These are phyloP conservation scores for Aureobasidium musti DNA, from an alignment of 2,329 filamentous ascomycete genomes.

Conservation along the genomic window DNA sequence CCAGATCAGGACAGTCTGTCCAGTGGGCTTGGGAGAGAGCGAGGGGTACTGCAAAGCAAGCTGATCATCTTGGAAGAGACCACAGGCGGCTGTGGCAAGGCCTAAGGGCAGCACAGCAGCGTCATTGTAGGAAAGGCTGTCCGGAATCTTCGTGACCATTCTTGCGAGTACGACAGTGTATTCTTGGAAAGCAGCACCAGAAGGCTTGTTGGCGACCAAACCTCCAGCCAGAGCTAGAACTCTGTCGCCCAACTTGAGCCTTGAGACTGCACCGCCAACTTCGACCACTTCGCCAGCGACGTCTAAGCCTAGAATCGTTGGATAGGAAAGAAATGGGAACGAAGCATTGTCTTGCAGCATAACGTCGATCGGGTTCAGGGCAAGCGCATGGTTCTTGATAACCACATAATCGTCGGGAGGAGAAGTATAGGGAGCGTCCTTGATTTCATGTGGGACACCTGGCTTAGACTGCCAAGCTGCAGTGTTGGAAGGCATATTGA, in stretches of 20 bases:
- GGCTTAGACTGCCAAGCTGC: conserved; percentile 35
- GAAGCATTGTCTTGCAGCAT: conserved; percentile 39
- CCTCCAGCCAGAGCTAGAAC: conserved; percentile 35
- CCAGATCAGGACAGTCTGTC: conserved; percentile 51
- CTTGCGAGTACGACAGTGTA: conserved; percentile 40
- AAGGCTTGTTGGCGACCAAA: not conserved
- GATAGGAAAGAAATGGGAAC: conserved; percentile 32
- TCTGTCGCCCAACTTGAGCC: conserved; percentile 43
- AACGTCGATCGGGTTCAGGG: conserved; percentile 46
- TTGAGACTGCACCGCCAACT: conserved; percentile 33
- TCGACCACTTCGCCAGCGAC: conserved; percentile 40
- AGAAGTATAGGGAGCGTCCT: conserved; percentile 32
- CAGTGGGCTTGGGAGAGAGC: conserved; percentile 32
- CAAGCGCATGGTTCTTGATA: conserved; percentile 43
- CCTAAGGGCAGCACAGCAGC: conserved; percentile 49
- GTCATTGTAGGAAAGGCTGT: conserved; percentile 42
- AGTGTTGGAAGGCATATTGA: conserved; percentile 31
- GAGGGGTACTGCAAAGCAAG: conserved; percentile 31
- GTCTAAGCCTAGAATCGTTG: conserved; percentile 38
- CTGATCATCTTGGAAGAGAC: conserved; percentile 34
- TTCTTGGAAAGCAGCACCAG: conserved; percentile 38
- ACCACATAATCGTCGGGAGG: conserved; percentile 39
- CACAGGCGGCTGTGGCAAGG: conserved; percentile 45
- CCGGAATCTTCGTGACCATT: conserved; percentile 45
- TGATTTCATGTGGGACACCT: conserved; percentile 33